These are phyloP conservation scores for Pelargonium myrrhifolium DNA, from an alignment of 441 rosid genomes.

Conservation along the genomic window DNA sequence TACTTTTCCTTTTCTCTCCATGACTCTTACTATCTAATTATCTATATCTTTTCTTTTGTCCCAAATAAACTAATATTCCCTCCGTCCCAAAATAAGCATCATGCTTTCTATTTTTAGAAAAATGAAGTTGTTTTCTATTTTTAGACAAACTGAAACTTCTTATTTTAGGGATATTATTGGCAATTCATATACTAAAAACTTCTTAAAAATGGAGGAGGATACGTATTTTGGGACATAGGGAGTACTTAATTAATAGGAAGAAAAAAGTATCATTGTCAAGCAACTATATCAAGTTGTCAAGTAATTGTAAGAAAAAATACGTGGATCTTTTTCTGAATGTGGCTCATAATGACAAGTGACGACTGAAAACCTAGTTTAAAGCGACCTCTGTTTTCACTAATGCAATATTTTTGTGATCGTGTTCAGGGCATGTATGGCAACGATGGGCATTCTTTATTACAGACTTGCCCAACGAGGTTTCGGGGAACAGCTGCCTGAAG, in stretches of 20 bases:
- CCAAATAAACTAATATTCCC: not conserved
- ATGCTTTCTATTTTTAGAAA: too few species aligned
- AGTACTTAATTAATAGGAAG: not conserved
- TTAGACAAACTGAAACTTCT: too few species aligned
- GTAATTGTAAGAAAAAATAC: too few species aligned
- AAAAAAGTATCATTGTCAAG: not conserved
- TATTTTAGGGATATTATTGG: too few species aligned
- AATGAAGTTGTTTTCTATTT: too few species aligned
- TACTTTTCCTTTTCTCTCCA: conserved; percentile 7
- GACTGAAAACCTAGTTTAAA: not conserved
- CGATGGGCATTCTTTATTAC: conserved; percentile 89
- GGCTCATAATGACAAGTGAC: too few species aligned
- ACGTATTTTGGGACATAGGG: too few species aligned
- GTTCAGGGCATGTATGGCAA: conserved; percentile 98
- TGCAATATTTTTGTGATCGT: not conserved
- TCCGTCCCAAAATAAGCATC: too few species aligned
- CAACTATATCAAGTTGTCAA: not conserved
- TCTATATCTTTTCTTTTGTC: not conserved
- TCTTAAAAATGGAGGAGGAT: too few species aligned
- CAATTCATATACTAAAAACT: too few species aligned
- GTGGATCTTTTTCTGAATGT: too few species aligned
- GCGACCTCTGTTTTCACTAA: conserved; percentile 9
- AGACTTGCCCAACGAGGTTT: conserved; percentile 77
- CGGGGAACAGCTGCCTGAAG: conserved; percentile 41
- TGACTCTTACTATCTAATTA: not conserved